Evolutionary conservation across 768 basidiomycete genomes (phyloP), one percentile per base, ranked within the genome.

Genomic region (Leccinum longicurvipes): DNA sequence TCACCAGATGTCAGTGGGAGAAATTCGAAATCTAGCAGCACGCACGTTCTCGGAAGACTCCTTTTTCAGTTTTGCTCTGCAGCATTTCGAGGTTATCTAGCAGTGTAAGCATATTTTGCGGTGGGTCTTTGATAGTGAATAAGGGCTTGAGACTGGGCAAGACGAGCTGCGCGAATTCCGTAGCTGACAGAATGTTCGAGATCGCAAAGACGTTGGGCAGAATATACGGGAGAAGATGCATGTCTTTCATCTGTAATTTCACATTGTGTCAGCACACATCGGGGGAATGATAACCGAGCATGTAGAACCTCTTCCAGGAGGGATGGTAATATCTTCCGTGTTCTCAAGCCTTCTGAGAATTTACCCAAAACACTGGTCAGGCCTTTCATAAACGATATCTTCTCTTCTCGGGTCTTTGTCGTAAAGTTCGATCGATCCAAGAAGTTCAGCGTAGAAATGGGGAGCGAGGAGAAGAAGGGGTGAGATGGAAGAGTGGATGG

Each of bases 191-290:
- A 23, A 85, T 78, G 56, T 80, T 83, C 21, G 93, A 85, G 55
- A 99, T 98, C 47, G 82, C 80, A 67, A 99, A 96, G 14, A 98
- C 90, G 71, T 97, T 97, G 7, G 97, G 97, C 10, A 99, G 77
- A 60, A 99, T 90, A 72, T 96, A 95, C 11, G 97, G 97, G 54
- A 99, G 75, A 4, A 99, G 82, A 63, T 92, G 85, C 4, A 81
- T 85, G 66, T 99, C 97, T 79, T 98, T 96, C 91, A 93, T 93
- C 88, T 91, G 49, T 44, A 24, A 51, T 57, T 21, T 45, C 42
- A 55, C 27, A 15, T 25, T 12, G 44, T 29, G 48, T 69, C 51
- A 66, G 39, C 19, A 39, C 25, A 10, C 17, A 45, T 34, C 6
- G 4, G 24, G 42, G 23, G 6, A 32, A 60, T 17, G 51, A 45